A percentile compares a stretch with the other conserved stretches of the same genome.
Conservation (phyloP, 768 basidiomycete species). For the Auriscalpium microsporum region DNA sequence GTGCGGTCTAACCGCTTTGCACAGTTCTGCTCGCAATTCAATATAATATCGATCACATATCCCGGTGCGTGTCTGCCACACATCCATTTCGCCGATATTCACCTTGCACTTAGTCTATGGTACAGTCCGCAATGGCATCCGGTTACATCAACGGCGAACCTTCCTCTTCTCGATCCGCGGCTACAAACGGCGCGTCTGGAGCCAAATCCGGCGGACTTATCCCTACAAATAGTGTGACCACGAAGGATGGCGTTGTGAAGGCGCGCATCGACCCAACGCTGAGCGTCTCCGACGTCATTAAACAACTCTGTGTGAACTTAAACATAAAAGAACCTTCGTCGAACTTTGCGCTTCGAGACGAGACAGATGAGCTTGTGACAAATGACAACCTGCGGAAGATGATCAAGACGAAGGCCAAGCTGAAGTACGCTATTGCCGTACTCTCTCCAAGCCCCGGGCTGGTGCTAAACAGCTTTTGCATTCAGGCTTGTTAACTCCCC, state of each 20-base stretch:
- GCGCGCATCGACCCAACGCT: conserved; percentile 80
- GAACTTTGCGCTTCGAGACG: conserved; percentile 73
- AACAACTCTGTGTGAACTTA: conserved; percentile 73
- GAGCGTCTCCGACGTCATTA: conserved; percentile 77
- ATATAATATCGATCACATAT: not conserved
- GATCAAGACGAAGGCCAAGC: conserved; percentile 67
- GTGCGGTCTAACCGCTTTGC: not conserved
- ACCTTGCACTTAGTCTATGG: too few relatives aligned
- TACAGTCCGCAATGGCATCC: not conserved
- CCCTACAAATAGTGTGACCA: conserved; percentile 80
- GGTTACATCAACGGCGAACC: conserved; percentile 3
- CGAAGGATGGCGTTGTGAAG: conserved; percentile 69
- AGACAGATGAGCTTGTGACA: conserved; percentile 75
- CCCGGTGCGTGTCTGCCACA: too few relatives aligned
- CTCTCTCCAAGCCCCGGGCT: not conserved
- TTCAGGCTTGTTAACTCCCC: conserved; percentile 73
- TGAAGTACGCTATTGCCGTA: conserved; percentile 48
- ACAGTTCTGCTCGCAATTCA: not conserved
- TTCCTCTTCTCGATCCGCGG: not conserved
- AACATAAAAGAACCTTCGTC: conserved; percentile 67
- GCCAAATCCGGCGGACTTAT: conserved; percentile 43
- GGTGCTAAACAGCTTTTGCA: not conserved
- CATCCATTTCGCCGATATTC: too few relatives aligned
- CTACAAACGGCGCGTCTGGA: conserved; percentile 16
- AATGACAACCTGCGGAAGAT: conserved; percentile 80